Conservation (phyloP, 139 green algal genomes). For the Edaphochlamys debaryana region DNA sequence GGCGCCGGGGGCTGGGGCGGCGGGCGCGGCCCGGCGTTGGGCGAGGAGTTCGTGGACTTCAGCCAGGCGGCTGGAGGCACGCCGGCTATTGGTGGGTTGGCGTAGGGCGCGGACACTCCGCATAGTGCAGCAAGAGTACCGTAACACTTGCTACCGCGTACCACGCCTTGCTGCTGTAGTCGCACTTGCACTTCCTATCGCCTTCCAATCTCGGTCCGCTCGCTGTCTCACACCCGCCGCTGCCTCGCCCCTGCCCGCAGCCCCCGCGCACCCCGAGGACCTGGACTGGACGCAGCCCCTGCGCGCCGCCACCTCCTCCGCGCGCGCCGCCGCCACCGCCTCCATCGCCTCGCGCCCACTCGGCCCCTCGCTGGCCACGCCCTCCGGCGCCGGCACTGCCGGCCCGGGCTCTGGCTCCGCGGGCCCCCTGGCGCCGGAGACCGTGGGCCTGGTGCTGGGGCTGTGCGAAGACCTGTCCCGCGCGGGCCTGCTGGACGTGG, state of each 20-base stretch:
- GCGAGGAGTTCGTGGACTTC: slow-evolving; percentile 36
- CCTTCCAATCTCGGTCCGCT: too few species aligned
- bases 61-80: background rate
- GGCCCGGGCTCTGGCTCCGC: background rate
- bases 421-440: background rate
- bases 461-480: slow-evolving; percentile 26
- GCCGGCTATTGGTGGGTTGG: background rate
- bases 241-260: too few species aligned
- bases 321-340: background rate
- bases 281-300: slow-evolving; percentile 57
- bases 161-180: background rate
- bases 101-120: too few species aligned
- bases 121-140: background rate
- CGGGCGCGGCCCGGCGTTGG: slow-evolving; percentile 8
- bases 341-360: background rate
- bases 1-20: background rate
- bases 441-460: slow-evolving; percentile 33
- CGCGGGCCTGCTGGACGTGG: slow-evolving; percentile 30
- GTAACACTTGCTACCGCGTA: background rate
- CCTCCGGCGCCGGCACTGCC: background rate
- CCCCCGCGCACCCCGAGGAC: slow-evolving; percentile 32
- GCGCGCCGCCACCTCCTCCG: slow-evolving; percentile 7
- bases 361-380: background rate
- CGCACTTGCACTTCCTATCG: too few species aligned
- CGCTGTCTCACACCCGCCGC: too few species aligned